Evolutionary conservation across 2,329 filamentous ascomycete genomes (phyloP).

Genomic region (Calonectria pteridis): DNA sequence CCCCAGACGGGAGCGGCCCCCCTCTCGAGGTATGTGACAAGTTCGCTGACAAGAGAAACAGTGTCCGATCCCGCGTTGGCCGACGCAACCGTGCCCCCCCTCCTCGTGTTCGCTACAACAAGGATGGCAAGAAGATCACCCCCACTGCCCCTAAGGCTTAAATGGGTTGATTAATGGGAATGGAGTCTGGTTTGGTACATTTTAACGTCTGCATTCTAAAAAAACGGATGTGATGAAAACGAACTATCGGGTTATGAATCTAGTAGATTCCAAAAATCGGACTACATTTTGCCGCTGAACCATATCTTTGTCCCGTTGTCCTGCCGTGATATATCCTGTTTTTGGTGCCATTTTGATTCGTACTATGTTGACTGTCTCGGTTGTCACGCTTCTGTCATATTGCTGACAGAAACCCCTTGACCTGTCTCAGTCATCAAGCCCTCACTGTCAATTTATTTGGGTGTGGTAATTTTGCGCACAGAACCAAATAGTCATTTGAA

Average conservation of each 20-base stretch:
- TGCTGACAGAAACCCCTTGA: background rate
- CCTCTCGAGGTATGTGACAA: constrained; percentile 44
- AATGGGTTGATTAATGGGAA: constrained; percentile 48
- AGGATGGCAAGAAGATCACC: constrained; percentile 99
- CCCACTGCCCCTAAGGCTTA: constrained; percentile 70
- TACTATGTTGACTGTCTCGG: background rate
- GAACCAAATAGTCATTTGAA: background rate
- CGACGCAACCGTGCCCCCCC: constrained; percentile 99
- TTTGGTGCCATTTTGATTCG: background rate
- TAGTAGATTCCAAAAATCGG: constrained; percentile 48
- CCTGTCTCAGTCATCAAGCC: background rate
- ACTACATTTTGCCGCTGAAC: constrained; percentile 33
- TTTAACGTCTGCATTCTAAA: constrained; percentile 53
- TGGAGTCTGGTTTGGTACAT: constrained; percentile 52
- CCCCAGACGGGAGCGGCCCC: background rate
- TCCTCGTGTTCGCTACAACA: constrained; percentile 99
- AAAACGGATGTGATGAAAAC: constrained; percentile 53
- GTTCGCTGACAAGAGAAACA: constrained; percentile 63
- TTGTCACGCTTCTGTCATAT: background rate
- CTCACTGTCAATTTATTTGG: background rate
- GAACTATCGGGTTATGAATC: constrained; percentile 46
- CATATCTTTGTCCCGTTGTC: background rate
- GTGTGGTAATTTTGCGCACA: background rate
- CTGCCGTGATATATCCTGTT: background rate
- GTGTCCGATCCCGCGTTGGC: constrained; percentile 96